These are phyloP conservation scores for Neurospora sp. DNA, from an alignment of 495 filamentous ascomycete species.

Conservation along the genomic window DNA sequence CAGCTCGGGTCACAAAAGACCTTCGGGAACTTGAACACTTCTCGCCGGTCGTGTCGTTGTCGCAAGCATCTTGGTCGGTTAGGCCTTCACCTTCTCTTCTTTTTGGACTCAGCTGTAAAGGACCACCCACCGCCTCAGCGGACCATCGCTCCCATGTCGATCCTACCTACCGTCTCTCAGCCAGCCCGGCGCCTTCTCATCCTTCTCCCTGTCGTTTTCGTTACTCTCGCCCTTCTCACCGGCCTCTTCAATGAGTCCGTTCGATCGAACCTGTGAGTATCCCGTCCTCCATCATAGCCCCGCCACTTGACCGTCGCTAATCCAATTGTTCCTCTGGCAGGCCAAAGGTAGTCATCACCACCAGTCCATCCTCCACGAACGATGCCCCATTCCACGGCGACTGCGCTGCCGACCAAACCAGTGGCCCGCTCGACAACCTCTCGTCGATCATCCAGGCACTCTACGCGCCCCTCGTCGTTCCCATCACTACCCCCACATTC, in stretches of 20 bases:
- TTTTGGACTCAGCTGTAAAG: not conserved
- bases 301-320: not conserved
- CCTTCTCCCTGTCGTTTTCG: slow-evolving; percentile 7
- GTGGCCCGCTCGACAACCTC: slow-evolving; percentile 6
- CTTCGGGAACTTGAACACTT: too few species aligned
- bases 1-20: too few species aligned
- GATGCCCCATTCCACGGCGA: not conserved
- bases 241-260: slow-evolving; percentile 13
- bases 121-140: not conserved
- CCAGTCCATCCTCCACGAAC: not conserved
- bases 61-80: not conserved
- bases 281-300: not conserved
- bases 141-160: slow-evolving; percentile 10
- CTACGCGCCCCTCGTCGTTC: slow-evolving; percentile 16
- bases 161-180: slow-evolving; percentile 11
- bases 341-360: slow-evolving; percentile 12
- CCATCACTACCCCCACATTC: slow-evolving; percentile 16
- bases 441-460: slow-evolving; percentile 15
- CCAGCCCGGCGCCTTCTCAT: slow-evolving; percentile 16
- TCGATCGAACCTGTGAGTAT: slow-evolving; percentile 13
- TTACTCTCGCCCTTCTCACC: slow-evolving; percentile 7
- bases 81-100: not conserved
- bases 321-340: not conserved
- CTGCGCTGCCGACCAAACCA: not conserved
- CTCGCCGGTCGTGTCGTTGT: not conserved